phyloP scores from a whole-genome alignment of 1,139 yeast genomes.

The Pichia inconspicua region DNA sequence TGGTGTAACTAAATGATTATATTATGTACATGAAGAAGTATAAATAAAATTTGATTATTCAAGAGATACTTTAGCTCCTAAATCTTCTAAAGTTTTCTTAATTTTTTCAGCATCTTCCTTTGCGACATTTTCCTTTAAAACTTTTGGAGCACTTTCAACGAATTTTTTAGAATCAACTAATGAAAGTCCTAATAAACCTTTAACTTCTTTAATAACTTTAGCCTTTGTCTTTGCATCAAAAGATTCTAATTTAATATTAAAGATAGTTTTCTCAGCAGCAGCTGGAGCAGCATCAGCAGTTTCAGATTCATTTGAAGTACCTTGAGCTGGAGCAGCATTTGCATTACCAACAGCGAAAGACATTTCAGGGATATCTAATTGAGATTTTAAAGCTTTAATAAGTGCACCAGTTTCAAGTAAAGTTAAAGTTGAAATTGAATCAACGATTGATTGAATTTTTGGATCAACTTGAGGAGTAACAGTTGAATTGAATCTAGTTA shows the following conservation, averaged over 20 bases:
- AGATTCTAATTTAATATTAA: constrained; percentile 83
- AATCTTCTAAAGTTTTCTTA: constrained; percentile 84
- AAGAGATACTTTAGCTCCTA: constrained; percentile 86
- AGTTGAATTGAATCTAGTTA: constrained; percentile 24
- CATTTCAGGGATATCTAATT: constrained; percentile 88
- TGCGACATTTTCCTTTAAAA: constrained; percentile 75
- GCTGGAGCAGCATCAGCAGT: constrained; percentile 67
- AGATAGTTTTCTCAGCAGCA: constrained; percentile 87
- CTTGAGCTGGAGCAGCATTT: constrained; percentile 44
- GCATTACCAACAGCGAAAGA: constrained; percentile 51
- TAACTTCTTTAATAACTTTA: constrained; percentile 94
- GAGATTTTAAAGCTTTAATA: constrained; percentile 74
- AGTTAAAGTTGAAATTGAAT: constrained; percentile 81
- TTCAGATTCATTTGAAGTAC: constrained; percentile 50
- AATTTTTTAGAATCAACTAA: constrained; percentile 96
- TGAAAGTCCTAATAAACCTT: constrained; percentile 82
- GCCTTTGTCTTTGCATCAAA: constrained; percentile 96
- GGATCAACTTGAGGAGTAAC: constrained; percentile 62
- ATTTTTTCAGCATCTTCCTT: constrained; percentile 91
- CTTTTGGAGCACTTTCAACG: constrained; percentile 95
- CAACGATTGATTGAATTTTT: constrained; percentile 80
- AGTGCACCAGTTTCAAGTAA: constrained; percentile 83
- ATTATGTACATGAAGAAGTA: constrained; percentile 11
- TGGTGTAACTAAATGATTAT: not conserved
- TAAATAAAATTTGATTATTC: constrained; percentile 42